Percentiles rank a stretch among this genome's conserved stretches.
phyloP scores from a whole-genome alignment of 495 filamentous ascomycete genomes.

The Penicillium canescens region DNA sequence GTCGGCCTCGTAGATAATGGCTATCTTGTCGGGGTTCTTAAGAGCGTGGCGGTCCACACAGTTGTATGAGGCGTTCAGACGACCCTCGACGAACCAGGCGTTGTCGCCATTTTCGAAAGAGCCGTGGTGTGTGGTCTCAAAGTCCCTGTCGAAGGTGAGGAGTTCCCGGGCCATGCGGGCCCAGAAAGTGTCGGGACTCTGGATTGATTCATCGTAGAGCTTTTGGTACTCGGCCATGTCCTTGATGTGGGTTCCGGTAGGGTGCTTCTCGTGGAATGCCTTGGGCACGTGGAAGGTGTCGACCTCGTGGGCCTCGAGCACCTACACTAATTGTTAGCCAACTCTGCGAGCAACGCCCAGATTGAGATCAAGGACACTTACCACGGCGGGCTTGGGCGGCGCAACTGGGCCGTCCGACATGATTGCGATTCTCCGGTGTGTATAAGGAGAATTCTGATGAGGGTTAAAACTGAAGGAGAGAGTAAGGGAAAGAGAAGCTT shows the following conservation, averaged over 20 bases:
- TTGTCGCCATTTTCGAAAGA: constrained; percentile 78
- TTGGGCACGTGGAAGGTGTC: constrained; percentile 75
- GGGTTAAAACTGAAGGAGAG: background rate
- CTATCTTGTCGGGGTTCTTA: constrained; percentile 86
- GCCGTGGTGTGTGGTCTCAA: constrained; percentile 84
- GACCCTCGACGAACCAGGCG: constrained; percentile 93
- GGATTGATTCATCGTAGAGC: constrained; percentile 95
- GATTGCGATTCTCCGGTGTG: constrained; percentile 17
- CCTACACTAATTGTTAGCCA: constrained; percentile 21
- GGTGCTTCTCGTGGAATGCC: constrained; percentile 69
- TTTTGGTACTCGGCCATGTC: constrained; percentile 83
- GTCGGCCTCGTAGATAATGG: constrained; percentile 98
- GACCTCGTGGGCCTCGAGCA: constrained; percentile 78
- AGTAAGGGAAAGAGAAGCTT: background rate
- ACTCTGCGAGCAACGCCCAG: background rate
- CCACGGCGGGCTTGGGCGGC: constrained; percentile 64
- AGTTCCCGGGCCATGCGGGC: constrained; percentile 81
- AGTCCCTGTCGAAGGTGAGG: constrained; percentile 86
- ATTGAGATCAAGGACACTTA: constrained; percentile 34
- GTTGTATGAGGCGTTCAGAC: constrained; percentile 95
- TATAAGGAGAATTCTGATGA: background rate
- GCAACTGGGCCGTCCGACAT: constrained; percentile 67
- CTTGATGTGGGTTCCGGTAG: constrained; percentile 65
- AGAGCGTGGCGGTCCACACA: constrained; percentile 94
- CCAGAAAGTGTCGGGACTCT: constrained; percentile 91